These are phyloP conservation scores for Fusarium sambucinum DNA, from an alignment of 2,329 filamentous ascomycete genomes.

Conservation along the genomic window DNA sequence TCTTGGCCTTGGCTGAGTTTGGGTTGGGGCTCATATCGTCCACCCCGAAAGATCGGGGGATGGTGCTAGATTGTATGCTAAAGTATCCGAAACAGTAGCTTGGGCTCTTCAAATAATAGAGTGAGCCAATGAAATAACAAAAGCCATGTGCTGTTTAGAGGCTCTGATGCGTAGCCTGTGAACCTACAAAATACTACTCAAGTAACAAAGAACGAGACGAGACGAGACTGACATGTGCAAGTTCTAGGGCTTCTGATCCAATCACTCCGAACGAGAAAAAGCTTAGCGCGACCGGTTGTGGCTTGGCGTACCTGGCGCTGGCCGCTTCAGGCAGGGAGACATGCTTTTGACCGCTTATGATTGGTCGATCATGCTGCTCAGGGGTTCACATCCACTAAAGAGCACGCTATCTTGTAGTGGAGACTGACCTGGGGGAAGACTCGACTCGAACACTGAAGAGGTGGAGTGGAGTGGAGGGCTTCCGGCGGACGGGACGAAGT, in stretches of 20 bases:
- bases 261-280: conserved; percentile 22
- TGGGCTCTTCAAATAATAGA: conserved; percentile 5
- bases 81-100: conserved; percentile 34
- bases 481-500: conserved; percentile 13
- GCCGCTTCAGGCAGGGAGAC: conserved; percentile 35
- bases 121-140: conserved; percentile 2
- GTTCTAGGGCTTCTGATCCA: conserved; percentile 11
- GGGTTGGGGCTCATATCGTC: neutral
- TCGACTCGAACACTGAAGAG: conserved; percentile 1
- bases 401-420: conserved; percentile 25
- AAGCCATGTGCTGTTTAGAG: neutral
- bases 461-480: conserved; percentile 4
- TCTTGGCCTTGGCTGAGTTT: neutral
- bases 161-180: conserved; percentile 24
- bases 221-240: conserved; percentile 15
- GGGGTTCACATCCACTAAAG: conserved; percentile 19
- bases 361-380: conserved; percentile 5
- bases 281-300: conserved; percentile 22
- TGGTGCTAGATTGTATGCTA: conserved; percentile 22
- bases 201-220: conserved; percentile 21
- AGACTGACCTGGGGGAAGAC: neutral
- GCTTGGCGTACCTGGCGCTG: conserved; percentile 29
- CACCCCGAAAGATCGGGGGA: conserved; percentile 13
- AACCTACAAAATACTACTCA: conserved; percentile 2
- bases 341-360: neutral